Percentiles rank a stretch among this genome's conserved stretches.
phyloP scores from a whole-genome alignment of 1,139 yeast genomes.

The Magnusiomyces starmeri region DNA sequence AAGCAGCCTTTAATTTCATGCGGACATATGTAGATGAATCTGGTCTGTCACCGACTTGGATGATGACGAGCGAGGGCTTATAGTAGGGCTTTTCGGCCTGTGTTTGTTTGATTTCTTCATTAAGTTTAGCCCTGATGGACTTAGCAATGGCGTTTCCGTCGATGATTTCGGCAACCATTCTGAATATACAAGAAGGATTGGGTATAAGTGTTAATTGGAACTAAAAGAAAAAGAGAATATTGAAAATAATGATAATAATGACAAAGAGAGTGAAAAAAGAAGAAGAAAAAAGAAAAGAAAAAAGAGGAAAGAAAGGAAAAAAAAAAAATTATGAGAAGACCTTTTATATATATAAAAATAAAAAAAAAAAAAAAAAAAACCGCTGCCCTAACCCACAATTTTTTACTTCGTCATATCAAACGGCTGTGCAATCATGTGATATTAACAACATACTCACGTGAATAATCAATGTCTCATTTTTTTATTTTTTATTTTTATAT shows the following conservation, averaged over 20 bases:
- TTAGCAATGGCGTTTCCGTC: conserved; percentile 66
- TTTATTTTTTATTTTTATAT: background rate
- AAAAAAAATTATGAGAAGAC: background rate
- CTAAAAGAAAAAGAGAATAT: background rate
- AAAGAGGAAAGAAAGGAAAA: background rate
- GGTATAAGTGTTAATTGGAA: conserved; percentile 11
- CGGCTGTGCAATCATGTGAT: background rate
- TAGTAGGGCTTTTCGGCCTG: conserved; percentile 54
- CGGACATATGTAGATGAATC: conserved; percentile 92
- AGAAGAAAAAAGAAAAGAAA: background rate
- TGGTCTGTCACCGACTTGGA: conserved; percentile 86
- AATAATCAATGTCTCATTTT: background rate
- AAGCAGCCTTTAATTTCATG: conserved; percentile 90
- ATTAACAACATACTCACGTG: background rate
- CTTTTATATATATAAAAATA: background rate
- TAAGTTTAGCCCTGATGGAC: conserved; percentile 32
- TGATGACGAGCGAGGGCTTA: conserved; percentile 69
- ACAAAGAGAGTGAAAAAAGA: conserved; percentile 1
- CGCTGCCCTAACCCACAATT: background rate
- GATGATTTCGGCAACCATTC: conserved; percentile 38
- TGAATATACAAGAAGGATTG: conserved; percentile 29
- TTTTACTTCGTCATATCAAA: background rate
- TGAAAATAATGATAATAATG: background rate
- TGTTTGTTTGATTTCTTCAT: conserved; percentile 46
- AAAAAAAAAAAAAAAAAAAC: background rate